Base-by-base conservation (phyloP, 129 eudicot species). In the Pittosporum tobira region DNA sequence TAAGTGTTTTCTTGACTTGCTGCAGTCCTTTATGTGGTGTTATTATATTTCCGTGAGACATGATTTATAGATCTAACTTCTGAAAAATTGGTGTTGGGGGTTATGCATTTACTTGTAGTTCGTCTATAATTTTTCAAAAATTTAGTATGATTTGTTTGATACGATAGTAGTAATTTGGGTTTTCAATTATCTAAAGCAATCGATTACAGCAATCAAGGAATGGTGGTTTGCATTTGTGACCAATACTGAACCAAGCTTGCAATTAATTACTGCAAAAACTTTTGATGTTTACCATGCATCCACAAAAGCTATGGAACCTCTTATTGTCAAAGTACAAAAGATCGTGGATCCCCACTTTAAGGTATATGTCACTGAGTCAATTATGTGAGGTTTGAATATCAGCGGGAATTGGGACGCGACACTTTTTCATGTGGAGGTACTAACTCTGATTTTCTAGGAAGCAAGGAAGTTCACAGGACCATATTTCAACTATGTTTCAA, bases 131-230 rank as follows among this genome's bases (percentile, higher is more conserved):
- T n/a, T n/a, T n/a, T n/a, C n/a, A 16, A 53, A 26, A 34, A 16
- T 28, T 15, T 52, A 1, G 13, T 29, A 6, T 6, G 2, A 28
- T 16, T 14, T 19, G 28, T 29, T 53, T 28, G 7, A 9, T 53
- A 0, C 5, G 8, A 26, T 34, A 53, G 18, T n/a, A 13, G 2
- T 53, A 6, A 53, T 29, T 28, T 29, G 59, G 16, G 13, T 15
- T 28, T 19, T 28, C 20, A 16, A 30, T 55, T 29, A n/a, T n/a
- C n/a, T n/a, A 0, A 50, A 90, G 95, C 79, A 83, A 57, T 81
- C 72, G 94, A 67, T 81, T 43, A 95, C 95, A 16, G 53, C 64
- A 42, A 38, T 78, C 29, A 78, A 78, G 75, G 98, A 91, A 29
- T 78, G 77, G 56, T 91, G 98, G 95, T 64, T 80, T 51, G 61